phyloP scores from a whole-genome alignment of 139 green algal genomes.

The Microglena sp. region DNA sequence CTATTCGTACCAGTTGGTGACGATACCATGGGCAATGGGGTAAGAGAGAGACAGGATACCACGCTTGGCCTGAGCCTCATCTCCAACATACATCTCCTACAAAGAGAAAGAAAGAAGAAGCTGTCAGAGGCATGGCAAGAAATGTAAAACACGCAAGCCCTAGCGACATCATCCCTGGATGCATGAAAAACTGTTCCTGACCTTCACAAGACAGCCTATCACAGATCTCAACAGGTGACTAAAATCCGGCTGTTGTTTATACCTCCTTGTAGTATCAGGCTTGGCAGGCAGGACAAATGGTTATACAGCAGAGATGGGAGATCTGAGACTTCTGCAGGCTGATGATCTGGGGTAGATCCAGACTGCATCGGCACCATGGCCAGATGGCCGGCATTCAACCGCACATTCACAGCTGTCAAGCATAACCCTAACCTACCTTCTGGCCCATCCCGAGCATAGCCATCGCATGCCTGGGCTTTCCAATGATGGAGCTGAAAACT shows the following conservation, averaged over 20 bases:
- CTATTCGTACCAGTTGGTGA: conserved; percentile 97
- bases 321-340: too few relatives aligned
- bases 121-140: too few relatives aligned
- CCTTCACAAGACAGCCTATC: too few relatives aligned
- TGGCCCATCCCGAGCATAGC: conserved; percentile 35
- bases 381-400: neutral
- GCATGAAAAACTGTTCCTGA: too few relatives aligned
- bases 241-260: too few relatives aligned
- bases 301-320: too few relatives aligned
- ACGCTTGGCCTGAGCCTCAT: conserved; percentile 91
- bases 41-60: conserved; percentile 90
- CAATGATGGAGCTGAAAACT: conserved; percentile 25
- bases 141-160: too few relatives aligned
- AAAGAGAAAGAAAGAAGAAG: too few relatives aligned
- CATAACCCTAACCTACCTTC: conserved; percentile 71
- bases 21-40: conserved; percentile 87
- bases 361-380: neutral
- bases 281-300: too few relatives aligned
- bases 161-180: too few relatives aligned
- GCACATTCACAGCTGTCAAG: neutral
- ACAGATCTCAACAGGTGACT: too few relatives aligned
- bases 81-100: conserved; percentile 82
- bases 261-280: too few relatives aligned
- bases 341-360: neutral
- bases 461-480: conserved; percentile 17